Conservation (phyloP, 345 rosid genomes). For the Rhizophora apiculata region DNA sequence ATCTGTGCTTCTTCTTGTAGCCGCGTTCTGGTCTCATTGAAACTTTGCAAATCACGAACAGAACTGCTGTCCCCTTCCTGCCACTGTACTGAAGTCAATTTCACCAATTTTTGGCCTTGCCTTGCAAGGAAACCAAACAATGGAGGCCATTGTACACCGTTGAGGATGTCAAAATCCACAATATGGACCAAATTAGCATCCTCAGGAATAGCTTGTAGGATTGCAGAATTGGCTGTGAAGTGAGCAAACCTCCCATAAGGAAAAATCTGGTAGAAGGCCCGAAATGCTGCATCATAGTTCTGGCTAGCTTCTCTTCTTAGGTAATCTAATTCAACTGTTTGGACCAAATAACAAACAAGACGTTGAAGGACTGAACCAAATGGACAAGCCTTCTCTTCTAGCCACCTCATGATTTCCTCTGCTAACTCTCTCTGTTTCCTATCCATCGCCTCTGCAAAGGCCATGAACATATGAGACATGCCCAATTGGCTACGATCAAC, state of each 20-base stretch:
- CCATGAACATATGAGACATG: neutral
- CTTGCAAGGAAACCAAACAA: neutral
- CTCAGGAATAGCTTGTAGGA: neutral
- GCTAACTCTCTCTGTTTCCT: neutral
- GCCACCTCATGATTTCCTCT: neutral
- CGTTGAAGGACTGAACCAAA: slow-evolving; percentile 1
- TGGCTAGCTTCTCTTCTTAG: neutral
- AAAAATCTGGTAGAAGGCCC: neutral
- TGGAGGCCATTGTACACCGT: slow-evolving; percentile 3
- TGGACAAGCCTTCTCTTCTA: neutral
- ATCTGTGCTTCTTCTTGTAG: neutral
- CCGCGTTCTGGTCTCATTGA: too few relatives aligned
- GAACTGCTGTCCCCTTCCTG: neutral
- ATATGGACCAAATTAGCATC: neutral
- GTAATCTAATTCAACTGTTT: neutral
- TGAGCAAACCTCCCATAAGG: neutral
- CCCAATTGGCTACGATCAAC: neutral
- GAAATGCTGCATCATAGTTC: neutral
- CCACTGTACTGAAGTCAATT: neutral
- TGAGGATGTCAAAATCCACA: neutral
- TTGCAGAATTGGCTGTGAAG: slow-evolving; percentile 2
- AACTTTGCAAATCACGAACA: neutral
- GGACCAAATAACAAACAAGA: neutral
- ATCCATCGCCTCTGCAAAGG: neutral
- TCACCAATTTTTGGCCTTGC: slow-evolving; percentile 1